Base-by-base conservation (phyloP, 306 rosid species). In the Vigna trinervia region DNA sequence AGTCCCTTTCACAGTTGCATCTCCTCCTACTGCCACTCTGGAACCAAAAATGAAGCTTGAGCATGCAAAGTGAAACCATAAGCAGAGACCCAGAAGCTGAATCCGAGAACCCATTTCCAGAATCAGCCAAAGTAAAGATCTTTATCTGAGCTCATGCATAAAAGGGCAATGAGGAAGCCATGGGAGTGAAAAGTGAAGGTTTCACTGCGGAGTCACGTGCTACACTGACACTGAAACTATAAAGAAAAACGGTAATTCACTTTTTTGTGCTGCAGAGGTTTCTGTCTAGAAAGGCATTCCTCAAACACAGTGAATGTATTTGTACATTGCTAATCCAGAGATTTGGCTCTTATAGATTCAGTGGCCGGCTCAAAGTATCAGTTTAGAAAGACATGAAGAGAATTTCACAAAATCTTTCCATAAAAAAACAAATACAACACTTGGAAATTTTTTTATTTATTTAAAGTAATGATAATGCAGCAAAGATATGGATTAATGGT, bases 91-190 rank as follows among this genome's bases (percentile, higher is more conserved):
- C 88, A 84, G 63, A 64, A 69, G 74, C 84, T 84, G 88, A 80
- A 76, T 20, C 75, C 30, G 14, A 75, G 56, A 82, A 80, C 89
- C 96, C 99, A 92, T 90, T 80, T 82, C 15, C 78, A 56, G 84
- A 84, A 69, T 41, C 28, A 34, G 45, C 46, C 32, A 78, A 81
- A 81, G 48, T 60, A 20, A 69, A 83, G 80, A 88, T 85, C 87
- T 66, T 54, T 86, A 34, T 12, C 61, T 14, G 15, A 53, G 34
- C 47, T 72, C 65, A 79, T 3, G 28, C 66, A 68, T 19, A 22
- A 54, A 47, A 3, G 43, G 45, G 26, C 3, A 38, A 51, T 3
- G 57, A 51, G 41, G 39, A 48, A 58, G 39, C 50, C 69, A 77
- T 26, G 41, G 12, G 12, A 4, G 19, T 13, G 48, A 50, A 17